Evolutionary conservation across 83 land plant genomes (phyloP).

Genomic region (Thuja plicata): DNA sequence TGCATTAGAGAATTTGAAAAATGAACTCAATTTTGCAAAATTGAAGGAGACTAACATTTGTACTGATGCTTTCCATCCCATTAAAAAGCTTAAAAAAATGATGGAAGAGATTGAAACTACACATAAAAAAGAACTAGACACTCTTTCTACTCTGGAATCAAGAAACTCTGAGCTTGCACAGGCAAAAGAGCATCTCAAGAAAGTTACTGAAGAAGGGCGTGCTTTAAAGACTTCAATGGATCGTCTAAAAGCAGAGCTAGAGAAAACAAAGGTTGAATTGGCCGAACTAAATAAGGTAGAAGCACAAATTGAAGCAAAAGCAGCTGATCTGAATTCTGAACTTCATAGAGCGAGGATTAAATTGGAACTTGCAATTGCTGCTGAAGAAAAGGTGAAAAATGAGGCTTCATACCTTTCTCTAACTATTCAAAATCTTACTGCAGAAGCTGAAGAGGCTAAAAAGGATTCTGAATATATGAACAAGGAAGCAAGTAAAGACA

Average conservation of each 20-base stretch:
- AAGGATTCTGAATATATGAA: constrained; percentile 57
- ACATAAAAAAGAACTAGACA: constrained; percentile 22
- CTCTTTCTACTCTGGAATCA: constrained; percentile 28
- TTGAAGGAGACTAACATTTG: neutral
- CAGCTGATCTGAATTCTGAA: constrained; percentile 61
- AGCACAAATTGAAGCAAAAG: constrained; percentile 55
- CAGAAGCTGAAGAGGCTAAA: constrained; percentile 43
- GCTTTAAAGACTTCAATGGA: constrained; percentile 39
- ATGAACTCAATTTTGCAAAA: neutral
- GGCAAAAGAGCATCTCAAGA: constrained; percentile 54
- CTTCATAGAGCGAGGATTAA: constrained; percentile 53
- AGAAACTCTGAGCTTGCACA: constrained; percentile 52
- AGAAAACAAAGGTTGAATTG: constrained; percentile 50
- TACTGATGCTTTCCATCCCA: neutral
- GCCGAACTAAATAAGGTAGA: constrained; percentile 58
- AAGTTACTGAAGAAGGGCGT: constrained; percentile 51
- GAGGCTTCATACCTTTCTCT: constrained; percentile 41
- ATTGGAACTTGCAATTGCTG: constrained; percentile 46
- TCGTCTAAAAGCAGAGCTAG: constrained; percentile 53
- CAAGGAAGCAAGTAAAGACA: constrained; percentile 45
- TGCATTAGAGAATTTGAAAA: constrained; percentile 11
- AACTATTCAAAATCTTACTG: constrained; percentile 40
- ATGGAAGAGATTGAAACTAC: constrained; percentile 37
- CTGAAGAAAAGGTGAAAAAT: constrained; percentile 38
- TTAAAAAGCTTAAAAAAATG: constrained; percentile 26